phyloP scores from a whole-genome alignment of 306 rosid genomes.

The Elaeagnus macrophylla region DNA sequence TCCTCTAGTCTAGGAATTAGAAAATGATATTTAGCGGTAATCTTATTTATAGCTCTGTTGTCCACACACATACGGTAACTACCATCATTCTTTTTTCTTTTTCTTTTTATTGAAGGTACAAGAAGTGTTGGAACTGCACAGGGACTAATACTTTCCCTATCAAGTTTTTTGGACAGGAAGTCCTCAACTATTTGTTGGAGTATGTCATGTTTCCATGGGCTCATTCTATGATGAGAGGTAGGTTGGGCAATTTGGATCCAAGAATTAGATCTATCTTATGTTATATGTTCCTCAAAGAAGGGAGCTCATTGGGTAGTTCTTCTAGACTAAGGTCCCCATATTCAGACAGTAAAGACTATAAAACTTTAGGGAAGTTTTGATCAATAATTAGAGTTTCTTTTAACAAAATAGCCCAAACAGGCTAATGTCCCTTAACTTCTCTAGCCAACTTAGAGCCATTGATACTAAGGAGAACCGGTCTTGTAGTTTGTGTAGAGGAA shows the following conservation, averaged over 20 bases:
- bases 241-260: background rate
- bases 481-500: no score
- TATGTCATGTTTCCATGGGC: background rate
- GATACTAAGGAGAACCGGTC: no score
- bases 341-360: no score
- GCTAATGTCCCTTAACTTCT: no score
- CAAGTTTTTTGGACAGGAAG: background rate
- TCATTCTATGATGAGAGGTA: background rate
- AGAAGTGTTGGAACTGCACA: background rate
- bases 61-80: slow-evolving; percentile 4
- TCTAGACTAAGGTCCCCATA: no score
- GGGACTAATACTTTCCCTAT: background rate
- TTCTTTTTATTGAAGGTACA: no score
- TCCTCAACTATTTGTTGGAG: background rate
- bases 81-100: slow-evolving; percentile 1
- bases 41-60: slow-evolving; percentile 1
- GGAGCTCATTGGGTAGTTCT: no score
- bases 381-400: no score
- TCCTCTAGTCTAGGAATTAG: background rate
- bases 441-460: no score
- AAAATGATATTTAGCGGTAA: background rate
- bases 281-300: no score
- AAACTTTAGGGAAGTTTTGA: no score
- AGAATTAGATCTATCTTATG: background rate
- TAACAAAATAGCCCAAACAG: no score